phyloP scores from a whole-genome alignment of 192 early-diverging fungal species.

The Coemansia sp. region DNA sequence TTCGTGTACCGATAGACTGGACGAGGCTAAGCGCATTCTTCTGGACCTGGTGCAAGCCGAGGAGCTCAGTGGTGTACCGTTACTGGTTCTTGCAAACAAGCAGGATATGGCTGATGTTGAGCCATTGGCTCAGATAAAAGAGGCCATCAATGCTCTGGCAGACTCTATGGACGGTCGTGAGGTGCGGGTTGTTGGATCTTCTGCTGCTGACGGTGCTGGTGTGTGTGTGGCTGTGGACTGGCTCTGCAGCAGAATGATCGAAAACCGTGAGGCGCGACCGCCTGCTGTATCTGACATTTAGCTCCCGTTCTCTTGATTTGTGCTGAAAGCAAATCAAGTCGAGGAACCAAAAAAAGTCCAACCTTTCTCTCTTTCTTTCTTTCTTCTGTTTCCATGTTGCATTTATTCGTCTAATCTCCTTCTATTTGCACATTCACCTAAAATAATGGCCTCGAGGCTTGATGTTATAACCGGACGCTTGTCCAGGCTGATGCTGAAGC shows the following conservation, averaged over 20 bases:
- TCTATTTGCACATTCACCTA: background rate
- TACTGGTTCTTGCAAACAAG: slow-evolving; percentile 95
- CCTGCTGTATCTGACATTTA: background rate
- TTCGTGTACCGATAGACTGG: slow-evolving; percentile 68
- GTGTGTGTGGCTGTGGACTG: slow-evolving; percentile 89
- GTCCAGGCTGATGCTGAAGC: slow-evolving; percentile 50
- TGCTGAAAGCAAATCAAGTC: too few relatives aligned
- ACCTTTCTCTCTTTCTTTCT: background rate
- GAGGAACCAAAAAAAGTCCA: background rate
- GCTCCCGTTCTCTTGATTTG: background rate
- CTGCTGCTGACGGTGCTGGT: slow-evolving; percentile 62
- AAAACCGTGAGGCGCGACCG: slow-evolving; percentile 56
- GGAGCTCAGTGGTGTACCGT: slow-evolving; percentile 77
- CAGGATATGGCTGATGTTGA: slow-evolving; percentile 76
- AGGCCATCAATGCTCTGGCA: slow-evolving; percentile 88
- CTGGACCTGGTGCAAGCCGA: slow-evolving; percentile 64
- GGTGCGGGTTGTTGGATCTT: slow-evolving; percentile 70
- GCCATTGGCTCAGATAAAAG: slow-evolving; percentile 79
- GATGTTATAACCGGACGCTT: slow-evolving; percentile 41
- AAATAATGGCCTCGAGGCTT: slow-evolving; percentile 28
- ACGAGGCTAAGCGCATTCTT: slow-evolving; percentile 32
- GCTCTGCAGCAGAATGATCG: slow-evolving; percentile 78
- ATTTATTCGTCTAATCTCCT: background rate
- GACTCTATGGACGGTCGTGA: slow-evolving; percentile 80
- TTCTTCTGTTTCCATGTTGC: background rate